phyloP scores from a whole-genome alignment of 2,329 filamentous ascomycete genomes.

The Chaetomium globosum region DNA sequence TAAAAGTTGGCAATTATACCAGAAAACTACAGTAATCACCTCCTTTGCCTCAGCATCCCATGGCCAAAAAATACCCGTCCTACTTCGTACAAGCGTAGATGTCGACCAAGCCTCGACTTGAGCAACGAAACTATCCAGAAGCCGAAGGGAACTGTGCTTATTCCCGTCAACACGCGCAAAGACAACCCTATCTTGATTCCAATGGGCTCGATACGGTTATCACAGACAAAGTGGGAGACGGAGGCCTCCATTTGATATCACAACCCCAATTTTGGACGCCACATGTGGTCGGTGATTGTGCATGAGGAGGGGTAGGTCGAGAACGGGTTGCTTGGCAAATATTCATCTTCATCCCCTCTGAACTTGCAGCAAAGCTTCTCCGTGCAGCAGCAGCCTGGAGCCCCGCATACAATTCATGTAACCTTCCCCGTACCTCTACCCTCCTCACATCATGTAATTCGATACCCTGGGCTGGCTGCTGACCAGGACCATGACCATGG shows the following conservation, averaged over 20 bases:
- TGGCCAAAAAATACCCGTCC: no score
- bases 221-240: not conserved
- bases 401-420: not conserved
- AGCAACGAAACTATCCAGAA: no score
- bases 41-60: not conserved
- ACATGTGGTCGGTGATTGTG: not conserved
- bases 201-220: not conserved
- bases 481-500: not conserved
- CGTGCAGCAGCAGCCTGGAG: not conserved
- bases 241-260: not conserved
- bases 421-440: not conserved
- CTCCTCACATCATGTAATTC: not conserved
- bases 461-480: not conserved
- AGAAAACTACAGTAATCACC: not conserved
- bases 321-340: not conserved
- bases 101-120: no score
- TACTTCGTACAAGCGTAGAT: no score
- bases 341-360: not conserved
- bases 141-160: no score
- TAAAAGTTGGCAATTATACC: not conserved
- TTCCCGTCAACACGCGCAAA: no score
- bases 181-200: not conserved
- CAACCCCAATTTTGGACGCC: no score
- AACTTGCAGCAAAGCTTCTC: not conserved
- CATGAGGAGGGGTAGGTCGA: not conserved